Conservation (phyloP, 2,329 filamentous ascomycete genomes). For the Aspergillus candidus region DNA sequence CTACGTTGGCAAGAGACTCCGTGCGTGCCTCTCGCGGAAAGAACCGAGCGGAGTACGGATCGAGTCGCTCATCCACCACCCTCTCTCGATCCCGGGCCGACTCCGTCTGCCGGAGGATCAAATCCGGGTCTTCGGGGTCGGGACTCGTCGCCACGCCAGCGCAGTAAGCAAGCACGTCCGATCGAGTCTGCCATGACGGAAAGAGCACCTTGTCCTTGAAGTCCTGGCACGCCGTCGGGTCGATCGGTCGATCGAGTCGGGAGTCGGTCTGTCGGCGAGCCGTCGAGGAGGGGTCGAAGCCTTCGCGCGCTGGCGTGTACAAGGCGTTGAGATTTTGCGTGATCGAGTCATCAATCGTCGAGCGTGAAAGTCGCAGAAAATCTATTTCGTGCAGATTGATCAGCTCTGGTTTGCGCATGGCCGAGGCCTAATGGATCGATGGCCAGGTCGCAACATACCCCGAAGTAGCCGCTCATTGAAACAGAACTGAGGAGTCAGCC, state of each 20-base stretch:
- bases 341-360: conserved; percentile 86
- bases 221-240: conserved; percentile 55
- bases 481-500: conserved; percentile 68
- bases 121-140: conserved; percentile 79
- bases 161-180: conserved; percentile 83
- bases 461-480: conserved; percentile 63
- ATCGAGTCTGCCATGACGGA: conserved; percentile 77
- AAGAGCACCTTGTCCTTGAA: conserved; percentile 80
- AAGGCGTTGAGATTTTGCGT: conserved; percentile 88
- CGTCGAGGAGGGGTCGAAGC: conserved; percentile 77
- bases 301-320: conserved; percentile 61
- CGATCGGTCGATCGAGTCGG: conserved; percentile 48
- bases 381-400: conserved; percentile 48
- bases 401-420: conserved; percentile 1
- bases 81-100: conserved; percentile 63
- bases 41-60: conserved; percentile 83
- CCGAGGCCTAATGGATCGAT: neutral
- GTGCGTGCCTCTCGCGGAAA: conserved; percentile 71
- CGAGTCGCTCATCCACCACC: conserved; percentile 78
- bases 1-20: conserved; percentile 67
- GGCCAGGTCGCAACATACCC: conserved; percentile 46
- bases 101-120: conserved; percentile 63
- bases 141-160: conserved; percentile 78
- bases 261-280: conserved; percentile 53
- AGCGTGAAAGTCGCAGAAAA: conserved; percentile 80